A percentile compares a stretch with the other conserved stretches of the same genome.
Evolutionary conservation across 2,329 filamentous ascomycete genomes (phyloP).

Genomic region (Diplocarpon mali): DNA sequence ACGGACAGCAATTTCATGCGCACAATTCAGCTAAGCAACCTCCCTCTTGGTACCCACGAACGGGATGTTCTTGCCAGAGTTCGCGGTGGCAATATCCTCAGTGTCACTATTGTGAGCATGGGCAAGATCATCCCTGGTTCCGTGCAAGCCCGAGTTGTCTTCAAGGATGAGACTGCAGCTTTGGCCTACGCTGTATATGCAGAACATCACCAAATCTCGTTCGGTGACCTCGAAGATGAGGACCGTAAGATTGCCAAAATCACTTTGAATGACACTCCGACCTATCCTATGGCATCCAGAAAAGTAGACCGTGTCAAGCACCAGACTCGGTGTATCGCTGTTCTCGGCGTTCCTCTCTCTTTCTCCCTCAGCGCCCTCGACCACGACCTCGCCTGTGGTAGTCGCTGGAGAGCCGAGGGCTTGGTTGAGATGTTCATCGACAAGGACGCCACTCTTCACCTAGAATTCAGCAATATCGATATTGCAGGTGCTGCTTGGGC

Average conservation of each 20-base stretch:
- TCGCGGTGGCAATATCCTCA: conserved; percentile 18
- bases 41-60: conserved; percentile 14
- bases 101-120: conserved; percentile 11
- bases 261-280: conserved; percentile 17
- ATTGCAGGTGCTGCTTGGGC: conserved; percentile 12
- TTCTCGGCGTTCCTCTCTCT: conserved; percentile 10
- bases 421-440: conserved; percentile 19
- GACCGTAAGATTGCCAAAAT: conserved; percentile 7
- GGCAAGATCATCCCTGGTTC: conserved; percentile 4
- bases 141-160: conserved; percentile 17
- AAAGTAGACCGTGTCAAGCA: background rate
- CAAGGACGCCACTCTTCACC: conserved; percentile 9
- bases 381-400: conserved; percentile 4
- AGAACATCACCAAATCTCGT: conserved; percentile 9
- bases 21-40: conserved; percentile 16
- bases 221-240: conserved; percentile 1
- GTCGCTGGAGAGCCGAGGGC: conserved; percentile 3
- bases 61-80: conserved; percentile 19
- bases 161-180: conserved; percentile 16
- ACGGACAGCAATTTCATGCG: conserved; percentile 14
- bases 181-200: conserved; percentile 16
- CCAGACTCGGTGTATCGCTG: conserved; percentile 17
- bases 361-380: conserved; percentile 9
- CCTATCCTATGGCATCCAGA: conserved; percentile 11
- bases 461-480: conserved; percentile 19